phyloP scores from a whole-genome alignment of 495 filamentous ascomycete species.

The Penicillium ucsense region DNA sequence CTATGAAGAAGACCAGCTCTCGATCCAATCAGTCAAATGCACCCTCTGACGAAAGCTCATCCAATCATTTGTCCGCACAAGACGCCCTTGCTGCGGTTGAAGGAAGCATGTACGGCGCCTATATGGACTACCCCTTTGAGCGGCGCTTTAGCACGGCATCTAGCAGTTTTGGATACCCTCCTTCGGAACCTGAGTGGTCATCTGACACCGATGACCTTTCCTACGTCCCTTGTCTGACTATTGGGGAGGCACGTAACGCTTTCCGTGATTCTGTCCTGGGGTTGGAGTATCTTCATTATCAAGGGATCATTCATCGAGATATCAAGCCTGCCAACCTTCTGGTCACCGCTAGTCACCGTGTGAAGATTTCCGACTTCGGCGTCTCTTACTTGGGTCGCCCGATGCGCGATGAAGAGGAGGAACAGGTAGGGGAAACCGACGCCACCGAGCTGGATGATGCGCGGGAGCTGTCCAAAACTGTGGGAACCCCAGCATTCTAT shows the following conservation, averaged over 20 bases:
- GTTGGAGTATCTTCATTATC: slow-evolving; percentile 90
- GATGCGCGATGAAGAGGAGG: slow-evolving; percentile 65
- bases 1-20: slow-evolving; percentile 24
- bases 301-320: slow-evolving; percentile 94
- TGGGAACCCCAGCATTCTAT: slow-evolving; percentile 95
- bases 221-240: slow-evolving; percentile 83
- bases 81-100: slow-evolving; percentile 51
- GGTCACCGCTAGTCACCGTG: slow-evolving; percentile 70
- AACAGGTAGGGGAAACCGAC: slow-evolving; percentile 74
- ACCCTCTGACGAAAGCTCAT: slow-evolving; percentile 26
- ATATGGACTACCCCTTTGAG: slow-evolving; percentile 46
- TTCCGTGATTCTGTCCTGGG: slow-evolving; percentile 93
- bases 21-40: slow-evolving; percentile 26
- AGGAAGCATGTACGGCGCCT: slow-evolving; percentile 66
- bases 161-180: slow-evolving; percentile 41
- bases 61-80: slow-evolving; percentile 37
- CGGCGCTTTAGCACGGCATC: slow-evolving; percentile 38
- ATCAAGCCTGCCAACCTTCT: slow-evolving; percentile 99
- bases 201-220: slow-evolving; percentile 66
- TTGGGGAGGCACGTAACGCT: slow-evolving; percentile 71
- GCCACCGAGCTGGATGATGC: slow-evolving; percentile 80
- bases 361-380: slow-evolving; percentile 99
- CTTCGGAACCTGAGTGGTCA: slow-evolving; percentile 46
- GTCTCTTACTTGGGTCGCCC: slow-evolving; percentile 92
- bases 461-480: slow-evolving; percentile 90